phyloP scores from a whole-genome alignment of 129 eudicot species.

The Centella asiatica region DNA sequence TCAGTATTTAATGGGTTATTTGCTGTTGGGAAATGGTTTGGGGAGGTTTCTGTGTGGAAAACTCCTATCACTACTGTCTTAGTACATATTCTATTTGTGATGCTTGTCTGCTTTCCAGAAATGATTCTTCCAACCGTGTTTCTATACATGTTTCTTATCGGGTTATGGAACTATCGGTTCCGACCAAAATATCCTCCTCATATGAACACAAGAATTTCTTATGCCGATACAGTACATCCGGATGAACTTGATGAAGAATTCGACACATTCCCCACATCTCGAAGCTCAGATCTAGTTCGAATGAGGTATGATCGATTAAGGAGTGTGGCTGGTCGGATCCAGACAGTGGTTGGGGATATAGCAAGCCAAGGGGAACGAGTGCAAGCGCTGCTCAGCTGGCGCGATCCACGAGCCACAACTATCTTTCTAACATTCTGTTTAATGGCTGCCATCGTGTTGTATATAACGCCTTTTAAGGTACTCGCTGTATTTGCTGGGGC shows the following conservation, averaged over 20 bases:
- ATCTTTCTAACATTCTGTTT: conserved; percentile 19
- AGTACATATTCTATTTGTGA: conserved; percentile 19
- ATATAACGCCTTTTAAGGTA: background rate
- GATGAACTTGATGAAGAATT: conserved; percentile 32
- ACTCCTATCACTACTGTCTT: conserved; percentile 19
- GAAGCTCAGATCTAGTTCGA: conserved; percentile 17
- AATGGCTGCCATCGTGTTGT: conserved; percentile 12
- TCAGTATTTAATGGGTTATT: conserved; percentile 18
- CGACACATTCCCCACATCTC: conserved; percentile 27
- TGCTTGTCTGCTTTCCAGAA: conserved; percentile 23
- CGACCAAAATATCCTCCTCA: conserved; percentile 21
- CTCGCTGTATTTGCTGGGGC: conserved; percentile 20
- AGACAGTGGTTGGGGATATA: conserved; percentile 24
- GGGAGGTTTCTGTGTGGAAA: conserved; percentile 20
- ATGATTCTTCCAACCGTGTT: conserved; percentile 21
- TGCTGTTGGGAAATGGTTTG: conserved; percentile 24
- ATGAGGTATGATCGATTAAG: conserved; percentile 26
- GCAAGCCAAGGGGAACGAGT: conserved; percentile 31
- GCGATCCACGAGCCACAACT: conserved; percentile 26
- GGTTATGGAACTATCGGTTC: conserved; percentile 22
- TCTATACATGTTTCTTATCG: conserved; percentile 23
- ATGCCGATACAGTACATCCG: conserved; percentile 12
- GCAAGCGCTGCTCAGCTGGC: conserved; percentile 26
- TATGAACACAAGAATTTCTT: conserved; percentile 26
- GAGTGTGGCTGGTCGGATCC: conserved; percentile 21